These are phyloP conservation scores for Colletotrichum musicola DNA, from an alignment of 2,329 filamentous ascomycete genomes.

Conservation along the genomic window DNA sequence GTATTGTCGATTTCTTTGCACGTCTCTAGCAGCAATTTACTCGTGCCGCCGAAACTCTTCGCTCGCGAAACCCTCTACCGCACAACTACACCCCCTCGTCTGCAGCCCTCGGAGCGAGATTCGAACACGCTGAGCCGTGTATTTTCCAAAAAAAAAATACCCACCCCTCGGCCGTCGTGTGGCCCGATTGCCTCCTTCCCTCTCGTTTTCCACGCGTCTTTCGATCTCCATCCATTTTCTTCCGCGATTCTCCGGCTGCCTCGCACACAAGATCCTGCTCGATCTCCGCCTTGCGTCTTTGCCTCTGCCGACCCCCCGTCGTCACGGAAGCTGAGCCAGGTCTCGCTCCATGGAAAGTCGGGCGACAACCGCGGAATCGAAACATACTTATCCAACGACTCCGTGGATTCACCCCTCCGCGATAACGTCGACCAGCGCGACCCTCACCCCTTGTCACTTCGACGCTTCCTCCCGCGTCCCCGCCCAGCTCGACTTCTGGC, in stretches of 20 bases:
- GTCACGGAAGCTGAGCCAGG: constrained; percentile 44
- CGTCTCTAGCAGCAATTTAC: constrained; percentile 34
- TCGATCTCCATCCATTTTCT: background rate
- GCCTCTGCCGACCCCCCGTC: constrained; percentile 20
- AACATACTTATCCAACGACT: constrained; percentile 59
- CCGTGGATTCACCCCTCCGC: constrained; percentile 53
- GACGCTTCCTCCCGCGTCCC: constrained; percentile 43
- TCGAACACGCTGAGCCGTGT: constrained; percentile 29
- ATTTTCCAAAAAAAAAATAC: background rate
- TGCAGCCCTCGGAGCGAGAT: constrained; percentile 22
- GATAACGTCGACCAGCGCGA: constrained; percentile 43
- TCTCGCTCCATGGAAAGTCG: constrained; percentile 64
- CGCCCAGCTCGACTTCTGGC: constrained; percentile 65
- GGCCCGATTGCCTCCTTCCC: background rate
- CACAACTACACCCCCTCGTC: constrained; percentile 15
- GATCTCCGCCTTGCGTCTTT: constrained; percentile 25
- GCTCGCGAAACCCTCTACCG: constrained; percentile 25
- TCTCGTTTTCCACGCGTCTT: constrained; percentile 15
- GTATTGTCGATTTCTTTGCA: constrained; percentile 17
- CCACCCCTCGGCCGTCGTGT: constrained; percentile 14
- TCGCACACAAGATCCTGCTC: constrained; percentile 15
- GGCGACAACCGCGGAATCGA: constrained; percentile 62
- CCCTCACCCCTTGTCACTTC: constrained; percentile 42
- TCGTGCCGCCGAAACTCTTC: constrained; percentile 16
- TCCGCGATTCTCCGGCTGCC: constrained; percentile 12